Base-by-base conservation (phyloP, 1,284 basidiomycete genomes). In the Pyrrhoderma lamaoense region DNA sequence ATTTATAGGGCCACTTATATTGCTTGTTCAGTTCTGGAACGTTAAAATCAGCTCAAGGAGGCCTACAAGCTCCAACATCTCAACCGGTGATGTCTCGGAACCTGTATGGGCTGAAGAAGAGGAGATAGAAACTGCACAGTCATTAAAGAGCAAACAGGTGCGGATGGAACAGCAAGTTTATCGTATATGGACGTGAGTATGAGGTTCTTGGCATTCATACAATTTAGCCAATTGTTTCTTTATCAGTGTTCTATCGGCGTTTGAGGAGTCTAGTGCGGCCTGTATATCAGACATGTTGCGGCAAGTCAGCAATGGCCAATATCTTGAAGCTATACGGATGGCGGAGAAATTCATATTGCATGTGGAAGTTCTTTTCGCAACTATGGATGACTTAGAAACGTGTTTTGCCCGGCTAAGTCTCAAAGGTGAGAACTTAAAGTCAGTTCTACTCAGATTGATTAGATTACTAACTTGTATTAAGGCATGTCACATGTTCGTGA, bases 281-380 rank as follows among this genome's bases (percentile, higher is more conserved):
- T 96, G 96, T 69, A 99, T 99, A 60, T 95, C 93, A 21, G 95
- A 99, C 65, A 99, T 99, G 95, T 75, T 99, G 53, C 76, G 91
- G 55, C 92, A 96, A 63, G 96, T 99, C 69, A 96, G 93, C 75
- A 94, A 89, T 61, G 91, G 93, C 13, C 85, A 93, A 62, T 95
- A 98, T 65, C 77, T 97, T 50, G 94, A 98, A 62, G 95, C 95
- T 51, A 94, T 99, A 61, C 78, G 92, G 57, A 93, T 98, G 87
- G 95, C 96, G 2, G 96, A 98, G 69, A 92, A 90, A 71, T 99
- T 99, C 64, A 97, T 99, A 57, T 72, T 99, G 23, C 96, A 99
- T 64, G 95, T 99, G 54, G 95, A 99, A 69, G 92, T 96, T 31
- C 79, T 99, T 14, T 99, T 99, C 62, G 93, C 92, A 5, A 90